These are phyloP conservation scores for Mikania micrantha DNA, from an alignment of 129 eudicot species.

Conservation along the genomic window DNA sequence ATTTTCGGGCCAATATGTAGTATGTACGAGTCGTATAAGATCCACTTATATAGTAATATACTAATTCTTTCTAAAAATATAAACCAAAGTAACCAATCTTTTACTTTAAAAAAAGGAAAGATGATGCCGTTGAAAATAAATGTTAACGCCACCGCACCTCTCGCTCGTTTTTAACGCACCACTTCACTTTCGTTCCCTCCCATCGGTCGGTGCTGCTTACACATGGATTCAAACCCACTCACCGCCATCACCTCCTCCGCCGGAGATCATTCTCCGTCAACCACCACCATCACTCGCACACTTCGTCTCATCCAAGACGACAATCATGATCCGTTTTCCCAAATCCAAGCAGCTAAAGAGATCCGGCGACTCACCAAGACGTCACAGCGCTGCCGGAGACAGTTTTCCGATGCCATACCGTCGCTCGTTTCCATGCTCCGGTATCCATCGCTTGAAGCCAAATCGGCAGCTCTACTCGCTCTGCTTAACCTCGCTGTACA, in stretches of 20 bases:
- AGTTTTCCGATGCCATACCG: conserved; percentile 52
- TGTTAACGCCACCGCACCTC: conserved; percentile 64
- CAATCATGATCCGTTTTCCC: conserved; percentile 18
- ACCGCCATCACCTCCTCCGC: conserved; percentile 15
- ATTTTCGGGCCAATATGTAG: too few species aligned
- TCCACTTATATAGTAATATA: too few species aligned
- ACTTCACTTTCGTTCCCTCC: neutral
- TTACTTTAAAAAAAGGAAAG: neutral
- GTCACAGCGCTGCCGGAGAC: conserved; percentile 75
- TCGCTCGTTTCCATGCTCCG: conserved; percentile 75
- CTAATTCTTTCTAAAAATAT: neutral
- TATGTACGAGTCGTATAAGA: too few species aligned
- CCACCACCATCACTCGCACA: conserved; percentile 24
- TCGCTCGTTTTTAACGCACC: neutral
- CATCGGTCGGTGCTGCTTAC: conserved; percentile 4
- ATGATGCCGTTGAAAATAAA: conserved; percentile 21
- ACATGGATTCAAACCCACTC: conserved; percentile 10
- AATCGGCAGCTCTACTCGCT: conserved; percentile 73
- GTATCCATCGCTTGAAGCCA: conserved; percentile 32
- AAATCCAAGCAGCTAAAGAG: conserved; percentile 67
- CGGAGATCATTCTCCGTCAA: conserved; percentile 12
- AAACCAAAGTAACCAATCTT: neutral
- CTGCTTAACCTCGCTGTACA: conserved; percentile 95
- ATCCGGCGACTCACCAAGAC: conserved; percentile 92
- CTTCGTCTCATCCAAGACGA: conserved; percentile 49